Evolutionary conservation across 345 rosid genomes (phyloP), one percentile per base, ranked within the genome.

Genomic region (Euphorbia pulcherrima): DNA sequence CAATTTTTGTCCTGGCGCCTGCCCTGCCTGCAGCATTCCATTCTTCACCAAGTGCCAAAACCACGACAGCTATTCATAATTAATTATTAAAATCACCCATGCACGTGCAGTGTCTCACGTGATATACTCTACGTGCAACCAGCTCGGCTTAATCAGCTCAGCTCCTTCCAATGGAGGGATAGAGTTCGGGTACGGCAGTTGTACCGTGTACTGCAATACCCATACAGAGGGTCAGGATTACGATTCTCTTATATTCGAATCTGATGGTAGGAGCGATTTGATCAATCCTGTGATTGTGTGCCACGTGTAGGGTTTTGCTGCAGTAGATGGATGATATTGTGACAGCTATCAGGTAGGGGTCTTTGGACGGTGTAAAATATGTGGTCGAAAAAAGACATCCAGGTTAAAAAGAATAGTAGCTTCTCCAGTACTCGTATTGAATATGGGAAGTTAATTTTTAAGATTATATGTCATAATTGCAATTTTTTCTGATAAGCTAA

Each of bases 111-210:
- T 24, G 48, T 44, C 20, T 62, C 66, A 62, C 23, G 66, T 62
- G 66, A 41, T n/a, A 0, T 39, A 39, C 10, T 7, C 37, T 33
- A 33, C 37, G 37, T 33, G 37, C 4, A 33, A 33, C 26, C 53
- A 21, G 65, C 55, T 30, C 66, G 39, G 48, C 51, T 59, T 33
- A 56, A 17, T 30, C 8, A 7, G 33, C 14, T 30, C 8, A 7
- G 33, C 14, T 33, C 37, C 37, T 33, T 7, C 37, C 7, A 33
- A n/a, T n/a, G n/a, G n/a, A n/a, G n/a, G n/a, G n/a, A n/a, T n/a
- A 35, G 9, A 26, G 40, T 1, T 28, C 68, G 47, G 72, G 26
- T 66, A 71, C 68, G 63, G 61, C 74, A 51, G 67, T 76, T 72
- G 67, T 47, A 46, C 62, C 26, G 44, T 33, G 37, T 33, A 33